These are phyloP conservation scores for Metarhizium robertsii DNA, from an alignment of 2,329 filamentous ascomycete species.

Conservation along the genomic window DNA sequence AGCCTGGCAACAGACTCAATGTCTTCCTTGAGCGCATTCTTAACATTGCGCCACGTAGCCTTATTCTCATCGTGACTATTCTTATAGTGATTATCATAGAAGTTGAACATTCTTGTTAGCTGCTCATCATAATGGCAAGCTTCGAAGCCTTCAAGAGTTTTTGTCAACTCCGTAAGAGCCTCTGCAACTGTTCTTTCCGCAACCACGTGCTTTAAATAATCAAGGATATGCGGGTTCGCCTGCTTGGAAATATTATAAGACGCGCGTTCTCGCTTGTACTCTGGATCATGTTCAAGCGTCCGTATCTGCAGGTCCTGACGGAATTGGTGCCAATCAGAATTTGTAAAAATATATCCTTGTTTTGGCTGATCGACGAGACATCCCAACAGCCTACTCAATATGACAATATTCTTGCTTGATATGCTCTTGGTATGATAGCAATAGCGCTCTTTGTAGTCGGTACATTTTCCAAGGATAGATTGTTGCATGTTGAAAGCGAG, in stretches of 20 bases:
- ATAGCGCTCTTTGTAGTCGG: constrained; percentile 51
- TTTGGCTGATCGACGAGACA: constrained; percentile 49
- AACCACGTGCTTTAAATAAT: constrained; percentile 49
- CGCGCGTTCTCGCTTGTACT: constrained; percentile 30
- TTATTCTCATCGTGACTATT: constrained; percentile 13
- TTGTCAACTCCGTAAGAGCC: constrained; percentile 25
- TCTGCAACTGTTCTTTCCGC: constrained; percentile 31
- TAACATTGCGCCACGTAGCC: constrained; percentile 19
- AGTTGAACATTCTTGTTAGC: constrained; percentile 15
- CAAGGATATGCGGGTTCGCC: constrained; percentile 43
- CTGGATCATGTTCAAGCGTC: constrained; percentile 23
- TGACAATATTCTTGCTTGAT: constrained; percentile 30
- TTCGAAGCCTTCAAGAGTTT: constrained; percentile 7
- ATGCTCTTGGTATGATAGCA: constrained; percentile 51
- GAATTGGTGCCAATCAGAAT: constrained; percentile 30
- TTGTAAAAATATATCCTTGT: constrained; percentile 41
- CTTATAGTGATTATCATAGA: constrained; percentile 18
- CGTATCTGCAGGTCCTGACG: constrained; percentile 12
- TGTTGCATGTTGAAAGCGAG: constrained; percentile 50
- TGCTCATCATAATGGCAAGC: constrained; percentile 6
- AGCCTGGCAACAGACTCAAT: constrained; percentile 17
- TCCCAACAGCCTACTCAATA: constrained; percentile 42
- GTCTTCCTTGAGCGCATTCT: constrained; percentile 23
- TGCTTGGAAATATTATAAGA: constrained; percentile 6
- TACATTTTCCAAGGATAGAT: constrained; percentile 53